phyloP scores from a whole-genome alignment of 169 alveolate genomes.

The Blepharisma undulans region DNA sequence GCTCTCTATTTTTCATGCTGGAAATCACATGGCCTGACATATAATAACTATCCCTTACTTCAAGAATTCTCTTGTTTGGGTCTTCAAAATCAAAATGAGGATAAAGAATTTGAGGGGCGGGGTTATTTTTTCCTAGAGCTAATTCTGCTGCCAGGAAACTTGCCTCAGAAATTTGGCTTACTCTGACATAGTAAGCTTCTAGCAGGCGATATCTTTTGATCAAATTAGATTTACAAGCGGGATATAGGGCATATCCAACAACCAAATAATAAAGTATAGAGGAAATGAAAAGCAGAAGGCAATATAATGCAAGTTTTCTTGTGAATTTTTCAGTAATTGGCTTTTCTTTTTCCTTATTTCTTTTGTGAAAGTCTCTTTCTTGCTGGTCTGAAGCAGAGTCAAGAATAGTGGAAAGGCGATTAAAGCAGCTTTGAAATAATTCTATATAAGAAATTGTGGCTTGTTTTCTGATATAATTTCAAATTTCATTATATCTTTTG shows the following conservation, averaged over 20 bases:
- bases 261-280: neutral
- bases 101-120: neutral
- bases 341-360: neutral
- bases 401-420: neutral
- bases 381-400: neutral
- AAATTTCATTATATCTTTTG: neutral
- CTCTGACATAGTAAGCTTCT: neutral
- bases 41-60: neutral
- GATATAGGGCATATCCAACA: neutral
- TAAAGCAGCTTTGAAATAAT: neutral
- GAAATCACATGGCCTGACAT: neutral
- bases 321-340: neutral
- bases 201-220: neutral
- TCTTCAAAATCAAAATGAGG: neutral
- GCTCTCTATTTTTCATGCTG: neutral
- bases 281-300: neutral
- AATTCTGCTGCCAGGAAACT: neutral
- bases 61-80: neutral
- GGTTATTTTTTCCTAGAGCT: neutral
- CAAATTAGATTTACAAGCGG: neutral
- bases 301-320: neutral
- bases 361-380: neutral
- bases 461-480: neutral
- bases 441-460: neutral
- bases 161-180: neutral